Percentiles rank a stretch among this genome's conserved stretches.
phyloP scores from a whole-genome alignment of 2,329 filamentous ascomycete genomes.

The Davidsoniella virescens region DNA sequence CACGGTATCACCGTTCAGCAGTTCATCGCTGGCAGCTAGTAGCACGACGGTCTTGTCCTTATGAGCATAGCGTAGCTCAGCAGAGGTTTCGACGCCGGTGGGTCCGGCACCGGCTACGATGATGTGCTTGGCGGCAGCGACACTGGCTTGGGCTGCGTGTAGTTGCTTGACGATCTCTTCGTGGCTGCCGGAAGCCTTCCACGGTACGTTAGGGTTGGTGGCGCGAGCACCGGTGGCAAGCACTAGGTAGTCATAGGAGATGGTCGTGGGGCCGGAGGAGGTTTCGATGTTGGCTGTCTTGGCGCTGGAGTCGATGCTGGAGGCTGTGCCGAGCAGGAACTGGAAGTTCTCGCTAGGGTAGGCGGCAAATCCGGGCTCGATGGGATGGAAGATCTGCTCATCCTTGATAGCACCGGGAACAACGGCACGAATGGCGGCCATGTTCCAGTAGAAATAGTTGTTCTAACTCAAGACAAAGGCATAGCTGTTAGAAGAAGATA shows the following conservation, averaged over 20 bases:
- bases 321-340: conserved; percentile 34
- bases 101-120: conserved; percentile 39
- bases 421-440: conserved; percentile 39
- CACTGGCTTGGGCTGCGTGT: conserved; percentile 24
- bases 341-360: conserved; percentile 34
- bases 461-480: conserved; percentile 23
- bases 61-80: conserved; percentile 37
- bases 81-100: conserved; percentile 39
- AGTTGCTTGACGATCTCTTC: conserved; percentile 28
- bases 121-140: conserved; percentile 32
- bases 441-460: conserved; percentile 42
- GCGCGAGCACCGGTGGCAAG: conserved; percentile 37
- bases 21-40: conserved; percentile 24
- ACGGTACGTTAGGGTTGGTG: conserved; percentile 27
- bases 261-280: conserved; percentile 17
- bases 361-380: conserved; percentile 31
- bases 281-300: conserved; percentile 23
- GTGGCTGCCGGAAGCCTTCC: conserved; percentile 34
- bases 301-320: conserved; percentile 23
- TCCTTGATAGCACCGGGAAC: conserved; percentile 33
- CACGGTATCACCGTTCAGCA: conserved; percentile 29
- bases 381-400: conserved; percentile 33
- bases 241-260: conserved; percentile 40
- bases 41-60: conserved; percentile 34
- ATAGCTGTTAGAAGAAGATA: not conserved